A percentile compares a stretch with the other conserved stretches of the same genome.
These are phyloP conservation scores for Pulveroboletus ravenelii DNA, from an alignment of 768 basidiomycete species.

Conservation along the genomic window DNA sequence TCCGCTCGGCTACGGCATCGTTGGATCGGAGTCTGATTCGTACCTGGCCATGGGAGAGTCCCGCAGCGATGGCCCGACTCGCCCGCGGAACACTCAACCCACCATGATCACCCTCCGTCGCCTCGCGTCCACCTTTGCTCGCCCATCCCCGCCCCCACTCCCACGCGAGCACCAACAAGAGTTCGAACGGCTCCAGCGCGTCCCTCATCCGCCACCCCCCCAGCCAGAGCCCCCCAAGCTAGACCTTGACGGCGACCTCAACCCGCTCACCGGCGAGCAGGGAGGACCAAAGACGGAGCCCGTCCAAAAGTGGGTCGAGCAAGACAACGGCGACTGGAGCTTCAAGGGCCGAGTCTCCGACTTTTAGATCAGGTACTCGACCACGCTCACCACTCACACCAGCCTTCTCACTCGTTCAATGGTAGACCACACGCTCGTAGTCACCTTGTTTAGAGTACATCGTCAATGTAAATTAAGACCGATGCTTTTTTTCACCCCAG, in stretches of 20 bases:
- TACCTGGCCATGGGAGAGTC: too few relatives aligned
- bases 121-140: constrained; percentile 37
- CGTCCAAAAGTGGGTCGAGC: constrained; percentile 50
- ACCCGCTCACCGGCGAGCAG: constrained; percentile 78
- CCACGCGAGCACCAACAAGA: constrained; percentile 75
- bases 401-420: not conserved
- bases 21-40: too few relatives aligned
- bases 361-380: constrained; percentile 44
- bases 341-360: constrained; percentile 86
- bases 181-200: constrained; percentile 77
- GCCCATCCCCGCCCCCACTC: constrained; percentile 72
- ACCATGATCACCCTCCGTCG: constrained; percentile 6
- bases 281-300: constrained; percentile 89
- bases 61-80: too few relatives aligned
- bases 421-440: too few relatives aligned
- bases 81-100: too few relatives aligned
- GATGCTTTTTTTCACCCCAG: constrained; percentile 1
- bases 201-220: constrained; percentile 67
- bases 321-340: constrained; percentile 77
- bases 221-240: constrained; percentile 45
- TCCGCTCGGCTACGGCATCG: too few relatives aligned
- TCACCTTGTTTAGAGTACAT: not conserved
- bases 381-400: not conserved
- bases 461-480: constrained; percentile 9
- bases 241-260: constrained; percentile 77